Percentiles rank a stretch among this genome's conserved stretches.
Conservation (phyloP, 2,329 filamentous ascomycete species). For the Nectriaceae sp. region DNA sequence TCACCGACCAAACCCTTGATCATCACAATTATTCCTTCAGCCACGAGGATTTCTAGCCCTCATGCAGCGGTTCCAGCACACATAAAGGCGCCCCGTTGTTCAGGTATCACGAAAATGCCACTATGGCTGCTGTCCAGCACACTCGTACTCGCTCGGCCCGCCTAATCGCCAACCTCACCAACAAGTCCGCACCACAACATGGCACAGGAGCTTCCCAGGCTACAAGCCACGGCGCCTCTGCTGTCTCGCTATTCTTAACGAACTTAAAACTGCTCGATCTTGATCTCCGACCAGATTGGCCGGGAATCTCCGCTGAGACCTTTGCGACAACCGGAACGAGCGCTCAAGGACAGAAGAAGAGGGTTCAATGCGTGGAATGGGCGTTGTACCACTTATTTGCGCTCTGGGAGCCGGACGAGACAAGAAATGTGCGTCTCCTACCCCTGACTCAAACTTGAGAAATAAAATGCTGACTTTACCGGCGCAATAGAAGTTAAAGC, state of each 20-base stretch:
- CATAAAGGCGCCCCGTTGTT: too few relatives aligned
- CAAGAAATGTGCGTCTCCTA: constrained; percentile 61
- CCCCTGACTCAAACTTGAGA: neutral
- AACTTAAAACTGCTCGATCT: constrained; percentile 84
- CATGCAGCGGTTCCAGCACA: too few relatives aligned
- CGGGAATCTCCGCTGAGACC: constrained; percentile 67
- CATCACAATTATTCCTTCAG: too few relatives aligned
- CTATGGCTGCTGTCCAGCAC: constrained; percentile 27
- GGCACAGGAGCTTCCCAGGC: constrained; percentile 5
- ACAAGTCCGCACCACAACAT: constrained; percentile 17
- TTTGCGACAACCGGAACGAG: constrained; percentile 65
- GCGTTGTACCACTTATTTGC: constrained; percentile 83
- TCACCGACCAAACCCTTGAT: too few relatives aligned
- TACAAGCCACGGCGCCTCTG: constrained; percentile 21
- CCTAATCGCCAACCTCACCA: constrained; percentile 27
- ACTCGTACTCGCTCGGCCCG: constrained; percentile 29
- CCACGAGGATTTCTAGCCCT: too few relatives aligned
- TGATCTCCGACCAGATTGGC: constrained; percentile 77
- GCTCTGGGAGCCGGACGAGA: constrained; percentile 77
- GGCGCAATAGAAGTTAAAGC: constrained; percentile 72
- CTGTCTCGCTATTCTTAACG: constrained; percentile 63
- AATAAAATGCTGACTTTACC: constrained; percentile 1
- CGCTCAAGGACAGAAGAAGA: constrained; percentile 75
- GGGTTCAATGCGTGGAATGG: constrained; percentile 86
- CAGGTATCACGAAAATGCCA: constrained; percentile 24